Percentiles rank a stretch among this genome's conserved stretches.
phyloP scores from a whole-genome alignment of 441 rosid genomes.

The Arabidopsis hybrid region DNA sequence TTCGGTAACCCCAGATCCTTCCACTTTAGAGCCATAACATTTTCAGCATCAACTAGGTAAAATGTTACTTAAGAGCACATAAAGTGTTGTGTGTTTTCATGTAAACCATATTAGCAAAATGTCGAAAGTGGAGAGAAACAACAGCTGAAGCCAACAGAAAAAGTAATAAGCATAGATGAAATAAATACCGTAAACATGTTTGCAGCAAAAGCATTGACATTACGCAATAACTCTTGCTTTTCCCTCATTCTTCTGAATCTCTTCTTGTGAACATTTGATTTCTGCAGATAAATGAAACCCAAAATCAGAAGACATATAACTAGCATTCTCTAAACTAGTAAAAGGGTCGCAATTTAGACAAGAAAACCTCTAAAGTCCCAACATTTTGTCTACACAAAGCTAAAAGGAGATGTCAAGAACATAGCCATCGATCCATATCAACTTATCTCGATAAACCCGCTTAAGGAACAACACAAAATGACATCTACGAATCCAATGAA shows the following conservation, averaged over 20 bases:
- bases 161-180: conserved; percentile 9
- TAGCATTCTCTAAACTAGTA: not conserved
- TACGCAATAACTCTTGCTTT: conserved; percentile 61
- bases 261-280: conserved; percentile 57
- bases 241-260: conserved; percentile 60
- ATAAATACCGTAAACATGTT: conserved; percentile 64
- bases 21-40: conserved; percentile 4
- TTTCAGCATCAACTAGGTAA: not conserved
- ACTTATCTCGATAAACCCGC: not conserved
- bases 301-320: conserved; percentile 10
- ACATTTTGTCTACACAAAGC: conserved; percentile 23
- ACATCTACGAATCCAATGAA: not conserved
- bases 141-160: not conserved
- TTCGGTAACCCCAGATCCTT: not conserved
- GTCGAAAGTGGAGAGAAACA: not conserved
- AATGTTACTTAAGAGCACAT: not conserved
- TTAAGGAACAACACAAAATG: not conserved
- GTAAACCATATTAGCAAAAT: not conserved
- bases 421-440: conserved; percentile 7
- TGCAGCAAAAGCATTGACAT: conserved; percentile 66
- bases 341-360: conserved; percentile 17
- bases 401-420: conserved; percentile 14
- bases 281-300: conserved; percentile 35
- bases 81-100: not conserved
- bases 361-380: conserved; percentile 1